Evolutionary conservation across 257 asterid genomes (phyloP), one percentile per base, ranked within the genome.

Genomic region (Primulina tabacum): DNA sequence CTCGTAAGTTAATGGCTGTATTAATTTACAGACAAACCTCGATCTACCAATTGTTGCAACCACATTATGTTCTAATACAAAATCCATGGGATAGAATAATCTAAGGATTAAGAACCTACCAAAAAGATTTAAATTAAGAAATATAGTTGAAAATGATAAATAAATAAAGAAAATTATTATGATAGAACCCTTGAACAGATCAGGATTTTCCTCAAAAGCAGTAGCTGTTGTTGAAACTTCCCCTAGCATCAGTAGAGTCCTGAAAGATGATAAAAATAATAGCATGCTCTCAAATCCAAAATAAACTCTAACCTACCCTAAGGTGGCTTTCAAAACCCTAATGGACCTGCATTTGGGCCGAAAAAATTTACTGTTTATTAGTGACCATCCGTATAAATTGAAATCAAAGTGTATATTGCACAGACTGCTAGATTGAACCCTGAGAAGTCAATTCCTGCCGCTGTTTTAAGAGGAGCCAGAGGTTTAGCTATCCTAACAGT

Each of bases 401-500:
- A 66, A 69, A 65, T 52, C 37, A 65, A 18, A 66, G 55, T 50
- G 38, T n/a, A 65, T 21, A 30, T 30, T 60, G 70, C 30, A 21
- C 95, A 94, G 98, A 97, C 82, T 65, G 88, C 97, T 70, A 80
- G 93, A 81, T 82, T 89, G 85, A 88, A 94, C 77, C 97, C 99
- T 8, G 99, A 92, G 89, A 91, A 86, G 81, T 82, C 98, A 61
- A 89, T 92, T 60, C 99, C 98, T 60, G 87, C 86, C 5, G 88
- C 96, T 53, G 88, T 94, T 71, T 76, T 94, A 78, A 87, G 79
- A 78, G 96, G 97, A 67, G 99, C 99, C 65, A 89, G 78, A 80
- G 99, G 99, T 71, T 80, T 94, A 80, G 98, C 99, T 62, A 89
- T 94, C 67, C 74, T 94, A 74, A 91, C 98, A 8, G 99, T 94